These are phyloP conservation scores for Peziza echinospora DNA, from an alignment of 495 filamentous ascomycete genomes.

Conservation along the genomic window DNA sequence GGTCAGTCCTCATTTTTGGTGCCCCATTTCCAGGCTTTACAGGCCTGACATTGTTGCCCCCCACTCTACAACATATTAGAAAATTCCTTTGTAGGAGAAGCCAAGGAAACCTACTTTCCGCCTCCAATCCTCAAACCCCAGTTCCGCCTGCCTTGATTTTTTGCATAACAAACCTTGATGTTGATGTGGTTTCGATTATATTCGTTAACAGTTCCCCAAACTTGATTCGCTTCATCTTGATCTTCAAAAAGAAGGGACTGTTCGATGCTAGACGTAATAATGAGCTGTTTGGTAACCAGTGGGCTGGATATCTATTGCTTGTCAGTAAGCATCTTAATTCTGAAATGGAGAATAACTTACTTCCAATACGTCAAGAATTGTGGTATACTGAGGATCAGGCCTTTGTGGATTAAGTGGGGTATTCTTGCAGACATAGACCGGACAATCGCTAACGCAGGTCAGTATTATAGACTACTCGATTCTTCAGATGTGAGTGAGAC, in stretches of 20 bases:
- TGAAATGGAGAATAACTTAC: too few species aligned
- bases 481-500: conserved; percentile 1
- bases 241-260: conserved; percentile 58
- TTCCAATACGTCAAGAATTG: conserved; percentile 53
- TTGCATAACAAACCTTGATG: conserved; percentile 46
- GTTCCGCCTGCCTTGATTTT: conserved; percentile 34
- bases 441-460: conserved; percentile 25
- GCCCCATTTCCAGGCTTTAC: conserved; percentile 25
- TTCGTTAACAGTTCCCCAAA: conserved; percentile 36
- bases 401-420: conserved; percentile 43
- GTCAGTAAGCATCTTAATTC: too few species aligned
- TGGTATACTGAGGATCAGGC: conserved; percentile 49
- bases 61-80: conserved; percentile 26
- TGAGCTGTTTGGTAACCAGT: conserved; percentile 52
- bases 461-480: conserved; percentile 2
- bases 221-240: conserved; percentile 34
- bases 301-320: conserved; percentile 61
- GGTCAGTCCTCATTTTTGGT: conserved; percentile 60
- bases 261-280: conserved; percentile 66
- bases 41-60: conserved; percentile 32
- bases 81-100: too few species aligned
- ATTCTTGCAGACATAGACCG: conserved; percentile 44
- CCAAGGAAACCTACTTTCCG: conserved; percentile 8
- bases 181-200: conserved; percentile 38
- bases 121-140: conserved; percentile 33